Evolutionary conservation across 192 early-diverging fungal genomes (phyloP).

Genomic region (Anaeromyces robustus): DNA sequence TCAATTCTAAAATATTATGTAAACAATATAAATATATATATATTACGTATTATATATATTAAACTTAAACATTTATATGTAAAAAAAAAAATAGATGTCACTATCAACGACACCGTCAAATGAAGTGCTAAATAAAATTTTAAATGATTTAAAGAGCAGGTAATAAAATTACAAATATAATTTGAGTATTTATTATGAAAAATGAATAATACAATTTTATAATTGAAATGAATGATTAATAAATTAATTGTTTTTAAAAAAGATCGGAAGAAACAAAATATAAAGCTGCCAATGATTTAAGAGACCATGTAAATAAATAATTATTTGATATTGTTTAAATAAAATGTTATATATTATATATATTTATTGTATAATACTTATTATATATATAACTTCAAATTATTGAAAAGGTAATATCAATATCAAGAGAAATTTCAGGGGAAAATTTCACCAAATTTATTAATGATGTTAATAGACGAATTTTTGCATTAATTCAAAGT

Average conservation of each 20-base stretch:
- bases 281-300: constrained; percentile 38
- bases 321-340: too few relatives aligned
- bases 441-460: constrained; percentile 58
- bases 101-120: not conserved
- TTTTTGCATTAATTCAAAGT: constrained; percentile 64
- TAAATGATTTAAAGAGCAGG: not conserved
- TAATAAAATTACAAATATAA: not conserved
- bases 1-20: too few relatives aligned
- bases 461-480: constrained; percentile 60
- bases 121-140: not conserved
- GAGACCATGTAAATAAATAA: constrained; percentile 35
- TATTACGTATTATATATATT: too few relatives aligned
- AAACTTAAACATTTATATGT: too few relatives aligned
- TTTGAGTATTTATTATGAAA: too few relatives aligned
- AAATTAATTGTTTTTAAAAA: not conserved
- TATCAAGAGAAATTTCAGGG: constrained; percentile 51
- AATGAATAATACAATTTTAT: too few relatives aligned
- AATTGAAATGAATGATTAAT: too few relatives aligned
- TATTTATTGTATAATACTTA: constrained; percentile 5
- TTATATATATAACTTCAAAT: not conserved
- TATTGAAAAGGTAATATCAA: constrained; percentile 20
- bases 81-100: not conserved
- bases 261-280: constrained; percentile 46
- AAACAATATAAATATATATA: too few relatives aligned
- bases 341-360: too few relatives aligned